These are phyloP conservation scores for Taiozyma onychis DNA, from an alignment of 1,139 yeast species.

Conservation along the genomic window DNA sequence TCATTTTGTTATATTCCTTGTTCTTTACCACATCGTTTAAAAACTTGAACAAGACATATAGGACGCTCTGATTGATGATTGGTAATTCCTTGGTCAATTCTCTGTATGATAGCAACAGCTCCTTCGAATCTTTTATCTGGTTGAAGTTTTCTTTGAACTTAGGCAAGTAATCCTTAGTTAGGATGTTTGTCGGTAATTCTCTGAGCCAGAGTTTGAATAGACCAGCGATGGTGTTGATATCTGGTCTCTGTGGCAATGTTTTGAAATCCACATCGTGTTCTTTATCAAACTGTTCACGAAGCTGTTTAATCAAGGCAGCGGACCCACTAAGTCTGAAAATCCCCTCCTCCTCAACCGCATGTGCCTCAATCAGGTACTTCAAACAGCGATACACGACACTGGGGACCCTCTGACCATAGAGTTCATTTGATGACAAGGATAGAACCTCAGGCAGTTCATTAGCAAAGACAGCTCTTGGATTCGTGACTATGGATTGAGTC, in stretches of 20 bases:
- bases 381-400: conserved; percentile 74
- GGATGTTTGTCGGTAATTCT: conserved; percentile 60
- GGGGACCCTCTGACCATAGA: conserved; percentile 52
- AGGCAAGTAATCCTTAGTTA: conserved; percentile 44
- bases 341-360: conserved; percentile 85
- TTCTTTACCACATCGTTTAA: conserved; percentile 61
- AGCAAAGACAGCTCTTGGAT: conserved; percentile 51
- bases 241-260: conserved; percentile 33
- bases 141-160: conserved; percentile 33
- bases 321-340: conserved; percentile 89
- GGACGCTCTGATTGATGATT: conserved; percentile 49
- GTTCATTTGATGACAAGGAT: conserved; percentile 41
- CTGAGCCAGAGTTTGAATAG: conserved; percentile 68
- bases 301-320: conserved; percentile 64
- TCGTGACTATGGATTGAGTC: conserved; percentile 4
- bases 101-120: conserved; percentile 28
- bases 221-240: conserved; percentile 77
- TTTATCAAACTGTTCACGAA: conserved; percentile 63
- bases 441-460: conserved; percentile 51
- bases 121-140: conserved; percentile 25
- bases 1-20: conserved; percentile 74
- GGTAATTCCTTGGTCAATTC: conserved; percentile 35
- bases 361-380: conserved; percentile 57
- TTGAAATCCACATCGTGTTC: conserved; percentile 66
- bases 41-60: conserved; percentile 62